phyloP scores from a whole-genome alignment of 75 land plant species.

The Larix kaempferi region DNA sequence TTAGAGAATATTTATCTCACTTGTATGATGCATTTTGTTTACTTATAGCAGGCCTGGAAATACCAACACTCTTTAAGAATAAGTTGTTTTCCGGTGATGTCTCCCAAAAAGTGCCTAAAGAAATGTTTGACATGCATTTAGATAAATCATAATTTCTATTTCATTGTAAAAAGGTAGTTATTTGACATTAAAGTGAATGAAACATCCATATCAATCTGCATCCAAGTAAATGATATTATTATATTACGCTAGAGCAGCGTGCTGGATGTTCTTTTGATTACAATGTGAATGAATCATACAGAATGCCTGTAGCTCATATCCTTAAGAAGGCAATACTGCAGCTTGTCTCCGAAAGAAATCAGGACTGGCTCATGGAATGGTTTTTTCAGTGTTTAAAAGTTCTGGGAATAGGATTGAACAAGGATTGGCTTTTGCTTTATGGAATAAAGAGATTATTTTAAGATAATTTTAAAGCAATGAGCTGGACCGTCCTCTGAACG shows the following conservation, averaged over 20 bases:
- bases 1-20: too few relatives aligned
- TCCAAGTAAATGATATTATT: background rate
- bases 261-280: too few relatives aligned
- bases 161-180: background rate
- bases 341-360: too few relatives aligned
- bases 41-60: background rate
- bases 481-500: background rate
- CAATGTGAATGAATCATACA: background rate
- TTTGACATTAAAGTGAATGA: background rate
- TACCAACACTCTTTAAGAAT: too few relatives aligned
- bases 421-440: background rate
- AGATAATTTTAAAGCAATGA: background rate
- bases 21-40: background rate
- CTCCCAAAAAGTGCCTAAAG: background rate
- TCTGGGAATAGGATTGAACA: background rate
- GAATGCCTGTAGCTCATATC: background rate
- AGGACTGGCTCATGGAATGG: background rate
- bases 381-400: background rate
- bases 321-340: too few relatives aligned
- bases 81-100: background rate
- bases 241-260: background rate
- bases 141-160: background rate
- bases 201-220: too few relatives aligned
- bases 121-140: background rate
- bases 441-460: background rate